A percentile compares a stretch with the other conserved stretches of the same genome.
phyloP scores from a whole-genome alignment of 345 rosid species.

The Sisymbrium altissimum region DNA sequence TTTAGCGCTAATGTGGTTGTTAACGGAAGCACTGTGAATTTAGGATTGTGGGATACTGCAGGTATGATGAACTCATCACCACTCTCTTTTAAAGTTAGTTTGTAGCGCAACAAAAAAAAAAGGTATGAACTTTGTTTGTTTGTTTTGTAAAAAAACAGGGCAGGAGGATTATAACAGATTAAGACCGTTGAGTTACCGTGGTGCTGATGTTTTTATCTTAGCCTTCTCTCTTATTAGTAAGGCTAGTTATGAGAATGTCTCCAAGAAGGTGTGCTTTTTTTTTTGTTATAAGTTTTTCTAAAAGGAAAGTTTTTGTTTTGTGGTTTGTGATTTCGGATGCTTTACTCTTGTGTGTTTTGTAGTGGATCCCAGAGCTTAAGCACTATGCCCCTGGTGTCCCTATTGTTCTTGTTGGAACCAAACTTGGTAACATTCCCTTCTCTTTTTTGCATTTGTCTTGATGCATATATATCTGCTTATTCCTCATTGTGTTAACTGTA shows the following conservation, averaged over 20 bases:
- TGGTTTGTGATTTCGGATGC: neutral
- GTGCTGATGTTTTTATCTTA: constrained; percentile 92
- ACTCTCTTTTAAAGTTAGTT: no score
- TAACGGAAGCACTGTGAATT: constrained; percentile 76
- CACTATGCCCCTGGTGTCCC: constrained; percentile 97
- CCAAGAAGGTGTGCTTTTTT: constrained; percentile 61
- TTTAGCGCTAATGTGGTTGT: constrained; percentile 95
- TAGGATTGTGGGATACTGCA: constrained; percentile 96
- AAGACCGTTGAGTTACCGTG: constrained; percentile 93
- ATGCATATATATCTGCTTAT: neutral
- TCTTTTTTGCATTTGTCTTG: neutral
- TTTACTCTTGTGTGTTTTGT: constrained; percentile 23
- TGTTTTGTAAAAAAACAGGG: constrained; percentile 52
- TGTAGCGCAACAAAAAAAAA: no score
- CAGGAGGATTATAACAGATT: constrained; percentile 91
- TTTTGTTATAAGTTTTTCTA: neutral
- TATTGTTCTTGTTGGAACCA: constrained; percentile 86
- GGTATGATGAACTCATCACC: constrained; percentile 45
- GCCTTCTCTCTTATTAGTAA: constrained; percentile 96
- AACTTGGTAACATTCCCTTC: constrained; percentile 58
- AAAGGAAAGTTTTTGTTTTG: neutral
- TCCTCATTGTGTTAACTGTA: neutral
- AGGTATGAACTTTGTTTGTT: neutral
- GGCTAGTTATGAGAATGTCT: constrained; percentile 96
- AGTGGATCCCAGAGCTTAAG: constrained; percentile 98